A percentile compares a stretch with the other conserved stretches of the same genome.
phyloP scores from a whole-genome alignment of 331 rosid genomes.

The Phaseolus coccineus region DNA sequence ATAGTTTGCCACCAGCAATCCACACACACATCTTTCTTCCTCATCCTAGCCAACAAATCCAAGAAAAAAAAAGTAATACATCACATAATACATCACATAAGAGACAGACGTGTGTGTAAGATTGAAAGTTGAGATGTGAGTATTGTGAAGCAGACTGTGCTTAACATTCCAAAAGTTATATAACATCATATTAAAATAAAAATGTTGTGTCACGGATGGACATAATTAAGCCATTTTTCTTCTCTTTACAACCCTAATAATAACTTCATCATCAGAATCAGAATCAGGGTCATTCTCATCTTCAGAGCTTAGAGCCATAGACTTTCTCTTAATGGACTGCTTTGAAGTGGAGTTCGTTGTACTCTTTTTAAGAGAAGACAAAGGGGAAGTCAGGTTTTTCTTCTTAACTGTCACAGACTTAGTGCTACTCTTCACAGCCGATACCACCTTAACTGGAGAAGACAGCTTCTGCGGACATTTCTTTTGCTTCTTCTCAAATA shows the following conservation, averaged over 20 bases:
- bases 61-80: too few relatives aligned
- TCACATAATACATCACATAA: background rate
- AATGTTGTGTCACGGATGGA: background rate
- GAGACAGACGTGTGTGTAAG: background rate
- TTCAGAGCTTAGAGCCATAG: constrained; percentile 51
- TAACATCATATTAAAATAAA: constrained; percentile 25
- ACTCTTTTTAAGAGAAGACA: constrained; percentile 49
- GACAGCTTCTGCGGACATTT: constrained; percentile 55
- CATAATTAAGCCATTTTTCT: constrained; percentile 54
- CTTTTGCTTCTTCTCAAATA: constrained; percentile 71
- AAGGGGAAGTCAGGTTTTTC: constrained; percentile 39
- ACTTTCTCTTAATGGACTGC: constrained; percentile 63
- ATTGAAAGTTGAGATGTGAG: background rate
- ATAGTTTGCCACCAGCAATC: too few relatives aligned
- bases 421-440: constrained; percentile 37
- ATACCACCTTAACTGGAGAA: constrained; percentile 58
- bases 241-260: constrained; percentile 46
- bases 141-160: background rate
- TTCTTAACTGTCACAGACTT: constrained; percentile 61
- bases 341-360: constrained; percentile 47
- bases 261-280: constrained; percentile 57
- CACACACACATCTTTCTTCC: too few relatives aligned
- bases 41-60: too few relatives aligned
- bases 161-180: too few relatives aligned
- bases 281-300: constrained; percentile 44